These are phyloP conservation scores for Leishmania tarentolae DNA, from an alignment of 208 protist species.

Conservation along the genomic window DNA sequence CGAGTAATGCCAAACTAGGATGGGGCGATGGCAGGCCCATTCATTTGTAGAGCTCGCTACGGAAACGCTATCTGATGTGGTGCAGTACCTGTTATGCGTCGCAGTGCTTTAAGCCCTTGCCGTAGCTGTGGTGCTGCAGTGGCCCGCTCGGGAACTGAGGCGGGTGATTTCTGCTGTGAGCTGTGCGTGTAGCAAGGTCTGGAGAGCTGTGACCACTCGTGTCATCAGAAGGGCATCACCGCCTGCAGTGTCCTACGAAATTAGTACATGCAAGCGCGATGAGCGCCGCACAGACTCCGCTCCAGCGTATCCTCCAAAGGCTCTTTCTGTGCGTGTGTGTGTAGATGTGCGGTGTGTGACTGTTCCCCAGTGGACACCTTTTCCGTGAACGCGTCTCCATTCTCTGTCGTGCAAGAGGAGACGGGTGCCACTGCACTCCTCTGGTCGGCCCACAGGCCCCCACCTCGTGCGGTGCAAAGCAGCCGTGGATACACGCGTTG, in stretches of 20 bases:
- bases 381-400: not conserved
- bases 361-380: not conserved
- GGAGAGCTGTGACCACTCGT: not conserved
- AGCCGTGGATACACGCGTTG: not conserved
- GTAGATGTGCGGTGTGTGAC: not conserved
- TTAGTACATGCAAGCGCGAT: not conserved
- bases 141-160: not conserved
- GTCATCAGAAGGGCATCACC: not conserved
- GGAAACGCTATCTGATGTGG: not conserved
- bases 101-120: not conserved
- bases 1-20: not conserved
- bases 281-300: not conserved
- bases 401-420: not conserved
- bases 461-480: not conserved
- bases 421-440: not conserved
- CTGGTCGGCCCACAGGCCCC: not conserved
- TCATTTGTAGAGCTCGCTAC: slow-evolving; percentile 1
- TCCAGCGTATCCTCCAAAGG: not conserved
- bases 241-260: not conserved
- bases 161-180: not conserved
- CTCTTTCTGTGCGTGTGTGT: not conserved
- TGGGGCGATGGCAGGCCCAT: not conserved
- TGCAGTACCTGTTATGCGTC: not conserved
- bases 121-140: not conserved
- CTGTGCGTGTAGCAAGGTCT: not conserved